Conservation (phyloP, 1,139 yeast species). For the Zygosaccharomyces pseudobailii region DNA sequence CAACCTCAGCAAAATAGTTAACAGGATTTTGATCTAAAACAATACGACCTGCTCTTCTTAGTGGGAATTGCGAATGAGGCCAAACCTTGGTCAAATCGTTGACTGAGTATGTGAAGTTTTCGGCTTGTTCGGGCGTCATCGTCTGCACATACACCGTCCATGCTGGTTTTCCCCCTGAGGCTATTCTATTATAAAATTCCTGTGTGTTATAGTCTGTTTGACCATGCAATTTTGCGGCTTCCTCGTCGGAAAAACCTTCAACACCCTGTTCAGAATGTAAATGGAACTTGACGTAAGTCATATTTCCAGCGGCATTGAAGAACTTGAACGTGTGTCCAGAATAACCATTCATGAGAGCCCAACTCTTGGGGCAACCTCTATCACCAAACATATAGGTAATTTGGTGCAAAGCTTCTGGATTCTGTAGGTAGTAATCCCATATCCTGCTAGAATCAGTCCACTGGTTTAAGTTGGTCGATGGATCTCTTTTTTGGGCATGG, state of each 20-base stretch:
- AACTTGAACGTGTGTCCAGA: slow-evolving; percentile 76
- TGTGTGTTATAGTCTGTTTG: slow-evolving; percentile 58
- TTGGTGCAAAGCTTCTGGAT: slow-evolving; percentile 62
- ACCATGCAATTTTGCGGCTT: slow-evolving; percentile 54
- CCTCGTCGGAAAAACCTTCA: slow-evolving; percentile 50
- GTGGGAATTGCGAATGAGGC: slow-evolving; percentile 53
- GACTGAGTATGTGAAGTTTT: slow-evolving; percentile 50
- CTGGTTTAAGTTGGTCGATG: slow-evolving; percentile 45
- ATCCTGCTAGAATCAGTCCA: slow-evolving; percentile 46
- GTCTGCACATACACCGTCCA: slow-evolving; percentile 67
- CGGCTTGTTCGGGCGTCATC: slow-evolving; percentile 69
- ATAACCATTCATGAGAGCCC: slow-evolving; percentile 66
- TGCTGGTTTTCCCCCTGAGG: slow-evolving; percentile 54
- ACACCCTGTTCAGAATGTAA: slow-evolving; percentile 58
- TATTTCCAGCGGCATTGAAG: slow-evolving; percentile 57
- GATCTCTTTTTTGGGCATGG: slow-evolving; percentile 79
- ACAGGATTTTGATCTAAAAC: slow-evolving; percentile 49
- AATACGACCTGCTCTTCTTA: slow-evolving; percentile 50
- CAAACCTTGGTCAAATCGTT: slow-evolving; percentile 65
- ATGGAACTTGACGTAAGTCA: slow-evolving; percentile 66
- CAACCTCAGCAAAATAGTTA: slow-evolving; percentile 53
- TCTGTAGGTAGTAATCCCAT: slow-evolving; percentile 66
- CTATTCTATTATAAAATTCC: slow-evolving; percentile 55
- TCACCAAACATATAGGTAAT: slow-evolving; percentile 60
- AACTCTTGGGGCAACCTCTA: slow-evolving; percentile 66